Evolutionary conservation across 441 rosid genomes (phyloP).

Genomic region (Pelargonium exstipulatum): DNA sequence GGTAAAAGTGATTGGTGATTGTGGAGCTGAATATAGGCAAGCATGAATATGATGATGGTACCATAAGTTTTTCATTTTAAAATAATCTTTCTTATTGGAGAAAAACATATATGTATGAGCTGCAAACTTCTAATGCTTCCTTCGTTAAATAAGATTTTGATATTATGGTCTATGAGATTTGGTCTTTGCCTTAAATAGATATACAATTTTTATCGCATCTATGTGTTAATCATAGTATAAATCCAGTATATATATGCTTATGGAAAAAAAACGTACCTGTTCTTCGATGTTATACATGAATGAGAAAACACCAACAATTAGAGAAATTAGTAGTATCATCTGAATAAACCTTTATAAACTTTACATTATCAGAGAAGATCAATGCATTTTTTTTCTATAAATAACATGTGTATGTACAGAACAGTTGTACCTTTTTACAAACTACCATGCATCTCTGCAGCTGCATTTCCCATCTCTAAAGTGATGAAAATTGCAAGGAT

Average conservation of each 20-base stretch:
- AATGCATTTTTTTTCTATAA: not conserved
- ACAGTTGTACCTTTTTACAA: conserved; percentile 11
- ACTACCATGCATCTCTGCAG: conserved; percentile 26
- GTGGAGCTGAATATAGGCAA: conserved; percentile 79
- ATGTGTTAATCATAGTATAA: no score
- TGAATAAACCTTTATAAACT: no score
- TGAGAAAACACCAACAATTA: no score
- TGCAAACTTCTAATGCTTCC: not conserved
- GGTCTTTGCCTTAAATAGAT: not conserved
- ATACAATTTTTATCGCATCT: not conserved
- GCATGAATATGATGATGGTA: not conserved
- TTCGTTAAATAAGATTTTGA: not conserved
- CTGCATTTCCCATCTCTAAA: conserved; percentile 29
- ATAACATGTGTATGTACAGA: not conserved
- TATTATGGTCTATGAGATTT: not conserved
- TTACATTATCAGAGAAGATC: no score
- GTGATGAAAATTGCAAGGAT: conserved; percentile 27
- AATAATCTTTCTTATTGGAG: not conserved
- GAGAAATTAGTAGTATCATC: no score
- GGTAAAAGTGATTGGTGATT: conserved; percentile 77
- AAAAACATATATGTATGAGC: not conserved
- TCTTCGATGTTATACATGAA: no score
- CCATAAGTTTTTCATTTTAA: not conserved
- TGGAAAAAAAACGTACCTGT: no score
- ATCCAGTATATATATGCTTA: no score